Percentiles rank a stretch among this genome's conserved stretches.
phyloP scores from a whole-genome alignment of 2,329 filamentous ascomycete genomes.

The Fusarium dimerum region DNA sequence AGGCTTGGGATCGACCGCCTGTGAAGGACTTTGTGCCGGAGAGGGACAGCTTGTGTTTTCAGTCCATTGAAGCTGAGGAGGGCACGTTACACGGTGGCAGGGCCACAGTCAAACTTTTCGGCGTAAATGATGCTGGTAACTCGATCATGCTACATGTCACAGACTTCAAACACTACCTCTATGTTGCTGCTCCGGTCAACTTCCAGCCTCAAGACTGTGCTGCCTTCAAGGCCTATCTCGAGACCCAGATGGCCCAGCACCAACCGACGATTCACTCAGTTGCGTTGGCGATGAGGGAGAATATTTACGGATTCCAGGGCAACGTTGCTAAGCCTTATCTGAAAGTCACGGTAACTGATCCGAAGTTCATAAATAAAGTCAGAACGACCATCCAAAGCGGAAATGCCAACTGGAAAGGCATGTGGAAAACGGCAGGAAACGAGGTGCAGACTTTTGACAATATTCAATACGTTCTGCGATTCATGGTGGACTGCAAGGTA shows the following conservation, averaged over 20 bases:
- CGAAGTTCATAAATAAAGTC: conserved; percentile 77
- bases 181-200: conserved; percentile 80
- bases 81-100: conserved; percentile 76
- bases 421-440: conserved; percentile 73
- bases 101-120: conserved; percentile 86
- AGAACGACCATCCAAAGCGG: conserved; percentile 74
- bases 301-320: conserved; percentile 91
- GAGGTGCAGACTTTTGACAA: conserved; percentile 92
- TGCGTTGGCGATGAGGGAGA: conserved; percentile 80
- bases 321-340: conserved; percentile 90
- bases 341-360: conserved; percentile 90
- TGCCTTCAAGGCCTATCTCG: conserved; percentile 77
- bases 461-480: conserved; percentile 90
- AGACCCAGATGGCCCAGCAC: conserved; percentile 73
- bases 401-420: conserved; percentile 82
- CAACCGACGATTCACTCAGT: conserved; percentile 78
- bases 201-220: conserved; percentile 80
- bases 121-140: conserved; percentile 80
- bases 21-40: conserved; percentile 54
- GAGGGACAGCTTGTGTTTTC: conserved; percentile 77
- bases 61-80: conserved; percentile 94
- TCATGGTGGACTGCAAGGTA: conserved; percentile 96
- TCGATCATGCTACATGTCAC: conserved; percentile 95
- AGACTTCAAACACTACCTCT: conserved; percentile 95
- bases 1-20: conserved; percentile 76